Percentiles rank a stretch among this genome's conserved stretches.
Evolutionary conservation across 2,329 filamentous ascomycete species (phyloP).

Genomic region (Elsinoe ampelina): DNA sequence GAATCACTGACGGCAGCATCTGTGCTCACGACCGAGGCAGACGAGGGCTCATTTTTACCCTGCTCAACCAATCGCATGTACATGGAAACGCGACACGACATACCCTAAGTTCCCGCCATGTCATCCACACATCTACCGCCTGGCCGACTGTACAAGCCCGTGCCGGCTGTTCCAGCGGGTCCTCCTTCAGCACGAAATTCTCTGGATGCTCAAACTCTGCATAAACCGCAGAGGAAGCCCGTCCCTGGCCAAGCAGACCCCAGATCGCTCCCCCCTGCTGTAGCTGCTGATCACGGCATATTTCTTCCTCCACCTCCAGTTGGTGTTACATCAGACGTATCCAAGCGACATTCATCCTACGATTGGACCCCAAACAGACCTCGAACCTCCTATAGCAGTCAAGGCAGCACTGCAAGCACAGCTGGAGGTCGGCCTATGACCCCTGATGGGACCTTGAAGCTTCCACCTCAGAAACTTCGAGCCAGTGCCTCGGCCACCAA

Average conservation of each 20-base stretch:
- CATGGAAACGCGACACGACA: background rate
- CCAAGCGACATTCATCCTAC: conserved; percentile 10
- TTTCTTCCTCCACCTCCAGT: conserved; percentile 9
- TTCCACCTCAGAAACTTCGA: background rate
- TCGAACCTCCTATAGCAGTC: conserved; percentile 1
- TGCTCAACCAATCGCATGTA: background rate
- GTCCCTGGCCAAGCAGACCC: background rate
- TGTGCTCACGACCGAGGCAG: background rate
- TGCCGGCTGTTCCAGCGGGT: background rate
- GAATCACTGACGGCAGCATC: background rate
- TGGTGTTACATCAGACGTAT: background rate
- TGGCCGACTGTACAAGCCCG: conserved; percentile 4
- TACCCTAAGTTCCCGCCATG: conserved; percentile 5
- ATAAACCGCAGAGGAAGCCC: too few relatives aligned
- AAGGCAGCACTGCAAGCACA: background rate
- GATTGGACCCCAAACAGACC: conserved; percentile 1
- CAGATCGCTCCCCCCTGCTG: conserved; percentile 8
- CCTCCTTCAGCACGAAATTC: conserved; percentile 1
- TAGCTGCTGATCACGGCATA: conserved; percentile 12
- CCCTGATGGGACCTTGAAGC: conserved; percentile 3
- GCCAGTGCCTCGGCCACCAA: conserved; percentile 5
- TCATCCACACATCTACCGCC: background rate
- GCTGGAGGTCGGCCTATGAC: conserved; percentile 7
- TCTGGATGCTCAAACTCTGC: background rate
- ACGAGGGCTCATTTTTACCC: background rate